A percentile compares a stretch with the other conserved stretches of the same genome.
These are phyloP conservation scores for Pelargonium australe DNA, from an alignment of 441 rosid genomes.

Conservation along the genomic window DNA sequence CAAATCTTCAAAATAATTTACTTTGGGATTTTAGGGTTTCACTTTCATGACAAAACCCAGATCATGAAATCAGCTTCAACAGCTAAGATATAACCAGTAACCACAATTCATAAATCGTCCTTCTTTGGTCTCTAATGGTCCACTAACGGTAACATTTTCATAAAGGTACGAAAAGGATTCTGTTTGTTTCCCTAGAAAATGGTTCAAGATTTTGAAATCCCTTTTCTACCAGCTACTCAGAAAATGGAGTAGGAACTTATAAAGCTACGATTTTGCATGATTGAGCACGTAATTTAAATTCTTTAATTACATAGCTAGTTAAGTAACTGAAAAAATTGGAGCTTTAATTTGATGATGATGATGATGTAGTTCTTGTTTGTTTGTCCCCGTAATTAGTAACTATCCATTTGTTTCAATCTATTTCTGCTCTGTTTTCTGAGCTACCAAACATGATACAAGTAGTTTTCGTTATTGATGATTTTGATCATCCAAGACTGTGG, in stretches of 20 bases:
- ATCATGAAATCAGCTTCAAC: conserved; percentile 5
- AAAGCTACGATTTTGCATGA: not conserved
- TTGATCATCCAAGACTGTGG: not conserved
- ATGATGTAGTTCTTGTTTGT: not conserved
- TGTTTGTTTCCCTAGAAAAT: conserved; percentile 4
- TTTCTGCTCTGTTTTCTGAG: conserved; percentile 1
- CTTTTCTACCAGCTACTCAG: not conserved
- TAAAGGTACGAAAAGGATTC: not conserved
- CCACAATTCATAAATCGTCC: not conserved
- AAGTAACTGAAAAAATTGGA: not conserved
- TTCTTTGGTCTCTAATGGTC: not conserved
- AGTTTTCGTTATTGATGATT: not conserved
- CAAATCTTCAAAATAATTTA: not conserved
- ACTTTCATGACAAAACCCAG: not conserved
- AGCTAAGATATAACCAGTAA: not conserved
- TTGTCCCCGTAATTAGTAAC: not conserved
- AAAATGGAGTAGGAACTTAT: not conserved
- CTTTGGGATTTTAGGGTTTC: not conserved
- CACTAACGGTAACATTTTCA: not conserved
- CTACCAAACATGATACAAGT: not conserved
- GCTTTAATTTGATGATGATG: not conserved
- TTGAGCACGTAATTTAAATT: not conserved
- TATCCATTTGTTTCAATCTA: not conserved
- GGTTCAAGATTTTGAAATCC: not conserved
- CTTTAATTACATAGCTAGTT: not conserved